Base-by-base conservation (phyloP, 2,329 filamentous ascomycete genomes). In the Clonostachys solani region DNA sequence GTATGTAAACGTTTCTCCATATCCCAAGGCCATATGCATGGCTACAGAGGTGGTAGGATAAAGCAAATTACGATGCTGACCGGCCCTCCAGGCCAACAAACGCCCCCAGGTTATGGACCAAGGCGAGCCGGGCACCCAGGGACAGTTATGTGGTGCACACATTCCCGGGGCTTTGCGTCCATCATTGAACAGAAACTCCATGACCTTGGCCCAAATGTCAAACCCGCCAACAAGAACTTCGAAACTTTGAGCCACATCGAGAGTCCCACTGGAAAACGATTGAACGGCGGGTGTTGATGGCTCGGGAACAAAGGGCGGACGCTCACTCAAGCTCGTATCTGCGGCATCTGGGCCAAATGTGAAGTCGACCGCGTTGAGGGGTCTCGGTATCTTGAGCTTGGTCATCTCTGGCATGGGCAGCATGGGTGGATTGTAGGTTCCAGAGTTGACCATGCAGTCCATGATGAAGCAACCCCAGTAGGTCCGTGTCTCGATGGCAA, bases 401-500 rank as follows among this genome's bases (percentile, higher is more conserved):
- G 54, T 48, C 62, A 68, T 66, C 12, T 66, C 61, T 0, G 56
- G 53, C 51, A 67, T 59, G 5, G 63, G 61, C 0, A 69, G 56
- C 57, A 67, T 65, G 5, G 61, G 63, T 0, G 65, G 63, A 8
- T 66, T 65, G 19, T 68, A 67, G 0, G 63, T 69, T 0, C 68
- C 69, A 2, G 67, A 72, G 36, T 68, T 68, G 36, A 74, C 61
- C 44, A 71, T 65, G 10, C 69, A 66, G 48, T 73, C 69, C 60
- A 74, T 66, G 33, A 74, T 64, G 46, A 72, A 72, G 50, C 71
- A 73, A 0, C 64, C 64, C 71, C 71, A 74, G 40, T 70, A 72
- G 1, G 69, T 71, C 2, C 70, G 54, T 3, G 65, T 68, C 36
- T 69, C 61, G 5, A 66, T 61, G 0, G 64, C 60, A 0, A 56